Evolutionary conservation across 148 eudicot species (phyloP).

Genomic region (Fagopyrum esculentum): DNA sequence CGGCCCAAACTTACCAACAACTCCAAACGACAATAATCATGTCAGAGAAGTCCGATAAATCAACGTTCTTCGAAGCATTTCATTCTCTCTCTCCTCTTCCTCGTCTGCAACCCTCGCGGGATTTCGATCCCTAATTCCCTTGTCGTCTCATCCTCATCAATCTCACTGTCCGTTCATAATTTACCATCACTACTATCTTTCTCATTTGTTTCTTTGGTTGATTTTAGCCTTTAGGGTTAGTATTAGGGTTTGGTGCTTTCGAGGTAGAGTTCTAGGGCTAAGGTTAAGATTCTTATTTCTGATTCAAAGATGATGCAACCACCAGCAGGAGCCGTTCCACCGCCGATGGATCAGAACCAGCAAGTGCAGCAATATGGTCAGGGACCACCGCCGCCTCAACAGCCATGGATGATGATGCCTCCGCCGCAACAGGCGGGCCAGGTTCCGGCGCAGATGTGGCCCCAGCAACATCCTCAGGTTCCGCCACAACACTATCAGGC

Average conservation of each 20-base stretch:
- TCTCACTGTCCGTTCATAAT: not conserved
- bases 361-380: slow-evolving; percentile 16
- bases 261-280: slow-evolving; percentile 13
- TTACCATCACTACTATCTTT: not conserved
- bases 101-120: slow-evolving; percentile 6
- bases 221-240: slow-evolving; percentile 1
- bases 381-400: slow-evolving; percentile 14
- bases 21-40: not conserved
- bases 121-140: slow-evolving; percentile 6
- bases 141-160: not conserved
- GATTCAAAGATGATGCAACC: slow-evolving; percentile 9
- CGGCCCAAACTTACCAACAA: not conserved
- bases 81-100: not conserved
- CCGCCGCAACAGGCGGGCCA: slow-evolving; percentile 19
- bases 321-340: slow-evolving; percentile 19
- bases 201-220: not conserved
- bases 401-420: slow-evolving; percentile 18
- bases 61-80: not conserved
- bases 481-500: slow-evolving; percentile 33
- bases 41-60: not conserved
- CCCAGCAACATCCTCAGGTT: slow-evolving; percentile 31
- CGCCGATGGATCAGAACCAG: slow-evolving; percentile 10
- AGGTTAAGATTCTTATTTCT: not conserved
- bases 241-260: not conserved
- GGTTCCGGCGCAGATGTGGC: slow-evolving; percentile 14